Evolutionary conservation across 2,329 filamentous ascomycete species (phyloP).

Genomic region (Bipolaris zeicola): DNA sequence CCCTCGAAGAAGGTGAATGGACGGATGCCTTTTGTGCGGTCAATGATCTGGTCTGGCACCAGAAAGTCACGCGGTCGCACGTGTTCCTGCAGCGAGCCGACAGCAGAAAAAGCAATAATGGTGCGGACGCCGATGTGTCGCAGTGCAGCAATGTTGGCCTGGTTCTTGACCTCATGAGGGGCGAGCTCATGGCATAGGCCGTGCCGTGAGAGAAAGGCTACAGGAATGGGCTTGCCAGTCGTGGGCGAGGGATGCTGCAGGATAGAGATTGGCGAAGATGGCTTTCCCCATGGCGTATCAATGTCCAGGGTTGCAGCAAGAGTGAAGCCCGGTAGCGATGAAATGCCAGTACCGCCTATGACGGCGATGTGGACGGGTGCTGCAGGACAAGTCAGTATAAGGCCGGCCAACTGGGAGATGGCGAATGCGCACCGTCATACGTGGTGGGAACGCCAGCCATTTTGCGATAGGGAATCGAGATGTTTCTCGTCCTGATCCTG

Average conservation of each 20-base stretch:
- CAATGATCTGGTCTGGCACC: conserved; percentile 93
- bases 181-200: conserved; percentile 86
- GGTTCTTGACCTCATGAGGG: conserved; percentile 91
- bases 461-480: conserved; percentile 37
- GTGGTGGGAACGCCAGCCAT: conserved; percentile 44
- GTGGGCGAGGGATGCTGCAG: conserved; percentile 82
- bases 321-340: conserved; percentile 83
- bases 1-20: conserved; percentile 96
- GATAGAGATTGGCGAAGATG: conserved; percentile 79
- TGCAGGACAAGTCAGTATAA: conserved; percentile 29
- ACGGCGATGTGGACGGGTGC: conserved; percentile 58
- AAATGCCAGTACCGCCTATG: conserved; percentile 80
- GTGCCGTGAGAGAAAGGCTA: conserved; percentile 95
- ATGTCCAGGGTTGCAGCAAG: conserved; percentile 79
- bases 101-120: conserved; percentile 93
- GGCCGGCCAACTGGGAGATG: neutral
- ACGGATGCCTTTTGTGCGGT: conserved; percentile 92
- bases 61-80: conserved; percentile 97
- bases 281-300: conserved; percentile 84
- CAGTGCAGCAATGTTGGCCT: conserved; percentile 98
- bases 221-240: conserved; percentile 62
- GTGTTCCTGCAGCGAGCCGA: conserved; percentile 88
- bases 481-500: conserved; percentile 12
- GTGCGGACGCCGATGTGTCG: conserved; percentile 86
- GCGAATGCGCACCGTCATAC: conserved; percentile 34